These are phyloP conservation scores for Colletotrichum spinosum DNA, from an alignment of 2,329 filamentous ascomycete genomes.

Conservation along the genomic window DNA sequence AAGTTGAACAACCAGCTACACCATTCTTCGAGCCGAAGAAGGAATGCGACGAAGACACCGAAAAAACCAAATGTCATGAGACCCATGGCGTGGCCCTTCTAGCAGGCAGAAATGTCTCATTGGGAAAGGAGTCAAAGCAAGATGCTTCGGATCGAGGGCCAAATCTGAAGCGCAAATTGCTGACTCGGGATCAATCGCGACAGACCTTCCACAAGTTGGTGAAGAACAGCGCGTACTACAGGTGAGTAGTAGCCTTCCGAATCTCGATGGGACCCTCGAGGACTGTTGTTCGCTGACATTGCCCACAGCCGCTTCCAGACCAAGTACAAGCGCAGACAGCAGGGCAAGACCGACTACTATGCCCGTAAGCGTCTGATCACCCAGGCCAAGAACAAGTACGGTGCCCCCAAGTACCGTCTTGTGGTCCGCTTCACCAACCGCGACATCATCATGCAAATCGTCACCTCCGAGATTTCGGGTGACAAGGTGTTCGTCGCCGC, in stretches of 20 bases:
- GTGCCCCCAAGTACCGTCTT: slow-evolving; percentile 99
- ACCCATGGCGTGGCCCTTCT: slow-evolving; percentile 38
- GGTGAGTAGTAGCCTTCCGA: slow-evolving; percentile 67
- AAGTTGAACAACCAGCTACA: slow-evolving; percentile 59
- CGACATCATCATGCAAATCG: slow-evolving; percentile 98
- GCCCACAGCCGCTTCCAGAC: slow-evolving; percentile 91
- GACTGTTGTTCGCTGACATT: slow-evolving; percentile 21
- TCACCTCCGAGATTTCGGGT: slow-evolving; percentile 94
- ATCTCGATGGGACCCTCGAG: slow-evolving; percentile 6
- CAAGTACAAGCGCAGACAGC: slow-evolving; percentile 97
- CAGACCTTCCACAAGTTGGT: slow-evolving; percentile 93
- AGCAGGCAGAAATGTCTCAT: slow-evolving; percentile 57
- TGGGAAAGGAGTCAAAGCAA: slow-evolving; percentile 83
- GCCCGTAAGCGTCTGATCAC: slow-evolving; percentile 99
- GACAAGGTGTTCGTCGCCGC: slow-evolving; percentile 96
- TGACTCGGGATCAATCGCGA: slow-evolving; percentile 80
- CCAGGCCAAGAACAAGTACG: slow-evolving; percentile 99
- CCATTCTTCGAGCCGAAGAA: slow-evolving; percentile 21
- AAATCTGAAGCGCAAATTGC: slow-evolving; percentile 99
- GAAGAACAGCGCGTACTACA: slow-evolving; percentile 99
- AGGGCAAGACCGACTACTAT: slow-evolving; percentile 99
- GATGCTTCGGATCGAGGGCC: slow-evolving; percentile 89
- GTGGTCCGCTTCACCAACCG: slow-evolving; percentile 99
- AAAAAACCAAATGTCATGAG: slow-evolving; percentile 32
- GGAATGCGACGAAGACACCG: slow-evolving; percentile 12